These are phyloP conservation scores for Zopfia rhizophila DNA, from an alignment of 2,329 filamentous ascomycete species.

Conservation along the genomic window DNA sequence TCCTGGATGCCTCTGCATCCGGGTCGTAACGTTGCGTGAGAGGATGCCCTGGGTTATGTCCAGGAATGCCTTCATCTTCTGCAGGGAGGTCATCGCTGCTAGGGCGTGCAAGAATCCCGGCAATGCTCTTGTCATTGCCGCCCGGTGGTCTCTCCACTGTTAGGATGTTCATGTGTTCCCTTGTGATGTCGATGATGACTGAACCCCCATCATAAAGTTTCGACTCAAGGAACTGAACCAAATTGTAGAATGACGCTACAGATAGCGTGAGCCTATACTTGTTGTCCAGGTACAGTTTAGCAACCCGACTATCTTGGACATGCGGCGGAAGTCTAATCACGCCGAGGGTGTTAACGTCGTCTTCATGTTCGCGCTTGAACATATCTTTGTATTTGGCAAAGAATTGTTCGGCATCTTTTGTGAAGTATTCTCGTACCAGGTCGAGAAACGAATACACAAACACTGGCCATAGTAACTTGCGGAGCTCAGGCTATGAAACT, in stretches of 20 bases:
- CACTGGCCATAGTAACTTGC: constrained; percentile 88
- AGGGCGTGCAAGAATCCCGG: constrained; percentile 65
- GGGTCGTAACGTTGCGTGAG: constrained; percentile 69
- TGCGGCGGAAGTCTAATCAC: constrained; percentile 81
- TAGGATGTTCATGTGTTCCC: constrained; percentile 67
- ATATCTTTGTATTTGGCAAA: constrained; percentile 73
- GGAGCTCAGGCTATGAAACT: constrained; percentile 88
- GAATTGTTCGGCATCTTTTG: constrained; percentile 77
- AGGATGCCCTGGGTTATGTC: constrained; percentile 72
- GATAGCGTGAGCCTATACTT: constrained; percentile 94
- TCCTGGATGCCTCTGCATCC: constrained; percentile 60
- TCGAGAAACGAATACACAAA: constrained; percentile 94
- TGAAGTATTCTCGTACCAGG: constrained; percentile 76
- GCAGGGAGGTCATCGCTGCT: constrained; percentile 68
- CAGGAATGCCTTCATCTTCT: constrained; percentile 76
- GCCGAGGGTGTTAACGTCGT: constrained; percentile 81
- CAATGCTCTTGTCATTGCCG: constrained; percentile 68
- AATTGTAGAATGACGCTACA: constrained; percentile 80
- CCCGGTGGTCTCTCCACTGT: constrained; percentile 66
- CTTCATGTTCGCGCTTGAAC: constrained; percentile 81
- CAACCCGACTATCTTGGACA: constrained; percentile 77
- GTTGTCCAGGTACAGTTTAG: constrained; percentile 83
- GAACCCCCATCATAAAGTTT: constrained; percentile 83
- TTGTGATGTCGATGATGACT: constrained; percentile 79
- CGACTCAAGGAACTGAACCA: constrained; percentile 90